Evolutionary conservation across 2,329 filamentous ascomycete genomes (phyloP).

Genomic region (Geosmithia putterillii): DNA sequence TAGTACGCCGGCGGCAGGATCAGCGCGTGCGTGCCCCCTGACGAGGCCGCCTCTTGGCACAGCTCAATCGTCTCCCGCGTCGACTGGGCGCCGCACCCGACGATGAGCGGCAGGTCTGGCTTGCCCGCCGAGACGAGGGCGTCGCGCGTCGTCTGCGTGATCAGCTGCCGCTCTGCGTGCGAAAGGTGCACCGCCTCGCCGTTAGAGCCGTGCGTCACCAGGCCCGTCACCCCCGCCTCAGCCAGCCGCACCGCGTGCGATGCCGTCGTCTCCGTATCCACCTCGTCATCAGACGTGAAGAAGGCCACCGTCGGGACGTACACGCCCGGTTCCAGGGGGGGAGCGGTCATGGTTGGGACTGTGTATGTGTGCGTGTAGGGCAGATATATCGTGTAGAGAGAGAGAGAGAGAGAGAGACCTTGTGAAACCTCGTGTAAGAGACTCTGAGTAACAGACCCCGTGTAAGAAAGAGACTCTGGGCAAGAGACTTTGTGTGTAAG

Average conservation of each 20-base stretch:
- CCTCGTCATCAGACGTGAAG: constrained; percentile 40
- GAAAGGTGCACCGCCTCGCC: constrained; percentile 62
- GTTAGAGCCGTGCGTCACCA: constrained; percentile 61
- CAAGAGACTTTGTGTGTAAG: no score
- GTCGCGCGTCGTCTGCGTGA: constrained; percentile 49
- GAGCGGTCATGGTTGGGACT: background rate
- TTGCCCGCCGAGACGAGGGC: constrained; percentile 47
- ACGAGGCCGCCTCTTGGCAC: constrained; percentile 48
- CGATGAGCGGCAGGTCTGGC: constrained; percentile 46
- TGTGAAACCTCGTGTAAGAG: no score
- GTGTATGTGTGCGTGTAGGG: background rate
- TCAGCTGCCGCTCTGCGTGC: constrained; percentile 48
- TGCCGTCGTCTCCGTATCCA: constrained; percentile 39
- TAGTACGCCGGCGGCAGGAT: constrained; percentile 61
- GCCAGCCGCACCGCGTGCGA: constrained; percentile 46
- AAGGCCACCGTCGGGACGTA: constrained; percentile 55
- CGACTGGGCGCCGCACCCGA: constrained; percentile 57
- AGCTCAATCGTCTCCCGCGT: constrained; percentile 55
- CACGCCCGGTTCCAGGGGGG: constrained; percentile 24
- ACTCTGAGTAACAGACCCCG: no score
- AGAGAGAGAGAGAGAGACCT: background rate
- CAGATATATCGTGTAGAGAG: background rate
- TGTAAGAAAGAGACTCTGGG: no score
- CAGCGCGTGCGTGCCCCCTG: constrained; percentile 56
- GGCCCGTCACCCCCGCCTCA: constrained; percentile 49